Evolutionary conservation across 345 rosid genomes (phyloP).

Genomic region (Boechera stricta): DNA sequence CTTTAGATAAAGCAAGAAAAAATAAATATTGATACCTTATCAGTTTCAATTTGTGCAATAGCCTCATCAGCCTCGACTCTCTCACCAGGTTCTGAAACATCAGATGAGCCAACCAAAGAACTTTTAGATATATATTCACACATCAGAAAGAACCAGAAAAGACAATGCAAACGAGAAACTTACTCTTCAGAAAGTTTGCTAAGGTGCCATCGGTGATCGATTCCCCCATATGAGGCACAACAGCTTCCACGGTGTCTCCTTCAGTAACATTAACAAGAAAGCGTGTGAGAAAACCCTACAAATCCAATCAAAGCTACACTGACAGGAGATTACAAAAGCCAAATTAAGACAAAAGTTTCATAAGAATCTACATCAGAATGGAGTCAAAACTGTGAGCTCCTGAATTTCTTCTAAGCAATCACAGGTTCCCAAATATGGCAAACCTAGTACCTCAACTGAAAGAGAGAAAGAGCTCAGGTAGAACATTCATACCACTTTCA

Average conservation of each 20-base stretch:
- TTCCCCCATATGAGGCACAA: slow-evolving; percentile 93
- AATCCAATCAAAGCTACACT: not conserved
- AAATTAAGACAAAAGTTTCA: not conserved
- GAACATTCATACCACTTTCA: slow-evolving; percentile 57
- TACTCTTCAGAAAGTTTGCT: slow-evolving; percentile 77
- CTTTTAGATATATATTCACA: slow-evolving; percentile 15
- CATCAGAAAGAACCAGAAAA: not conserved
- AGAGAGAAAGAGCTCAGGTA: not conserved
- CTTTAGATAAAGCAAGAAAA: not conserved
- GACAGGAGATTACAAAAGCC: slow-evolving; percentile 4
- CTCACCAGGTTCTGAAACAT: slow-evolving; percentile 81
- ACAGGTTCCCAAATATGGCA: not conserved
- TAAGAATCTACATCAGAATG: not conserved
- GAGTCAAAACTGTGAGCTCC: slow-evolving; percentile 2
- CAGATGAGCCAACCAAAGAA: not conserved
- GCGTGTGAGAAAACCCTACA: slow-evolving; percentile 15
- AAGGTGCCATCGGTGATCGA: slow-evolving; percentile 86
- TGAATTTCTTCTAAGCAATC: not conserved
- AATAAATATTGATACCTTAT: slow-evolving; percentile 62
- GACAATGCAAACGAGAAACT: slow-evolving; percentile 34
- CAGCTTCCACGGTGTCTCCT: slow-evolving; percentile 77
- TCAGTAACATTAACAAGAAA: slow-evolving; percentile 38
- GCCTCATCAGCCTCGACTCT: slow-evolving; percentile 81
- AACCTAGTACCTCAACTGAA: not conserved
- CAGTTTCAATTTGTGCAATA: slow-evolving; percentile 94